Evolutionary conservation across 805 yeast genomes (phyloP), one percentile per base, ranked within the genome.

Genomic region (Starmerella bombicola): DNA sequence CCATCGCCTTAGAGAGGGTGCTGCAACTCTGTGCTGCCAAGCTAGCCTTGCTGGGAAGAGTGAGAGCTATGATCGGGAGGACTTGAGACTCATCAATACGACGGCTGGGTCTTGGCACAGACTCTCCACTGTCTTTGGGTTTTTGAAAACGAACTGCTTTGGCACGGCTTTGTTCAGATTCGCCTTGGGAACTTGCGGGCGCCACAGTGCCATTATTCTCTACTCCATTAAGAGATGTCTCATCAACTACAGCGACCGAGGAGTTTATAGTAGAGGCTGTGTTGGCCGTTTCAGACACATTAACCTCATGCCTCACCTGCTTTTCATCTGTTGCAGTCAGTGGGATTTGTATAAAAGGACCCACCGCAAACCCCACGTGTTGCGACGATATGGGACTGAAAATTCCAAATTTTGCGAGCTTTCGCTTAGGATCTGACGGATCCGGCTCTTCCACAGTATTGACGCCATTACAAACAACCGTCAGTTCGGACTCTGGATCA

Each of bases 311-410:
- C 18, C 32, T 9, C 32, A 15, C 23, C 7, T 36, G 32, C 30
- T 31, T 35, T 7, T 41, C 43, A 15, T 45, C 43, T 13, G 24
- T 30, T 2, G 30, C 25, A 13, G 34, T 20, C 10, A 84, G 52
- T 0, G 75, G 72, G 2, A 75, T 63, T 40, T 72, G 71, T 31
- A 77, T 76, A 57, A 88, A 91, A 2, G 94, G 78, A 0, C 97
- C 98, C 3, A 85, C 73, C 0, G 94, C 86, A 78, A 93, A 91
- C 0, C 97, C 97, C 17, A 91, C 68, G 59, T 88, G 96, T 51
- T 86, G 96, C 1, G 98, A 83, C 28, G 93, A 78, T 1, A 84
- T 80, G 1, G 97, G 95, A 41, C 78, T 81, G 55, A 77, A 78
- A 7, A 82, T 64, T 13, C 78, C 74, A 67, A 77, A 88, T 17